A percentile compares a stretch with the other conserved stretches of the same genome.
Conservation (phyloP, 2,329 filamentous ascomycete species). For the Didymella pinodella region DNA sequence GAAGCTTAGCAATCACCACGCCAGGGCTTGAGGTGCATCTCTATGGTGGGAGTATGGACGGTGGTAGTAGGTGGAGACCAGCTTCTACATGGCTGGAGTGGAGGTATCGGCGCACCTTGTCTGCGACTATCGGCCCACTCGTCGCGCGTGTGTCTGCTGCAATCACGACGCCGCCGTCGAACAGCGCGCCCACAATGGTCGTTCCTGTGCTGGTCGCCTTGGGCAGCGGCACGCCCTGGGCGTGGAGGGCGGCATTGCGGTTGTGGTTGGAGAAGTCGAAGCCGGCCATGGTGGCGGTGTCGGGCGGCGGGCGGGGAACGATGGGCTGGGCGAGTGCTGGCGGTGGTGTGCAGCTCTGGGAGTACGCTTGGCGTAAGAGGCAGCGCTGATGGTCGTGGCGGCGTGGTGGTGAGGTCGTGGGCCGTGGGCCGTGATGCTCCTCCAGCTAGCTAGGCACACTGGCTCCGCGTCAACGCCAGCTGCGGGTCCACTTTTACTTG, state of each 20-base stretch:
- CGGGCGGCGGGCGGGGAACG: not conserved
- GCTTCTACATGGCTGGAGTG: too few relatives aligned
- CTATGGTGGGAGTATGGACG: too few relatives aligned
- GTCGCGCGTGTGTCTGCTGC: constrained; percentile 98
- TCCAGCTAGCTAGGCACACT: not conserved
- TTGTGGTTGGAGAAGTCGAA: constrained; percentile 97
- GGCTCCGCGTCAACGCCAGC: constrained; percentile 9
- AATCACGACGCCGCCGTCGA: constrained; percentile 96
- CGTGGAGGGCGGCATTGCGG: constrained; percentile 95
- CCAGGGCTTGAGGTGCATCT: not conserved
- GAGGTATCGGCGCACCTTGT: constrained; percentile 70
- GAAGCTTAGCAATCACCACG: not conserved
- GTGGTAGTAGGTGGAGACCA: too few relatives aligned
- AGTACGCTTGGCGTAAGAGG: not conserved
- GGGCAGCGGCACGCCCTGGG: constrained; percentile 89
- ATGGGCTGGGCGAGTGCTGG: not conserved
- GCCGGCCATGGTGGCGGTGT: constrained; percentile 71
- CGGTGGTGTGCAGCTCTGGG: constrained; percentile 1
- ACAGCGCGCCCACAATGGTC: constrained; percentile 97
- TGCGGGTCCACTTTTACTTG: constrained; percentile 13
- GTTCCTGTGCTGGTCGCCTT: constrained; percentile 99
- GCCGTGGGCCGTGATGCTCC: not conserved
- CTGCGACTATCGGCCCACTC: constrained; percentile 95
- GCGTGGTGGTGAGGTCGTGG: not conserved
- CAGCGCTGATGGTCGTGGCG: not conserved